Base-by-base conservation (phyloP, 192 early-diverging fungal genomes). In the Coemansia sp. region DNA sequence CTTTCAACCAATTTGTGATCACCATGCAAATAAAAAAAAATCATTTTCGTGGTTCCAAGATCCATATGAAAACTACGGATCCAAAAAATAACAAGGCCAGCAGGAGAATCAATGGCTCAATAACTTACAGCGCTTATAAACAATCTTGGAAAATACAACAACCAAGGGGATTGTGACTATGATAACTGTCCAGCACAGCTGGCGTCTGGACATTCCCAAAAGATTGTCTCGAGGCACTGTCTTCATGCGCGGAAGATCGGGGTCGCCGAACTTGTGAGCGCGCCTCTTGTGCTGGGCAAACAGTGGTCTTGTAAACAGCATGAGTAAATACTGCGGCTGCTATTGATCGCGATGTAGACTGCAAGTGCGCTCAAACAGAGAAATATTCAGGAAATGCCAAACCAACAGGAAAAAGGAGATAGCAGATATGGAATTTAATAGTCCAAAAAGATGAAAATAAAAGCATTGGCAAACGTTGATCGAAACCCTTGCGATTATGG, bases 141-240 rank as follows among this genome's bases (percentile, higher is more conserved):
- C 56, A 14, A 82, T 76, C 29, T 66, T 73, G 3, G 74, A 69
- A 51, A 59, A 76, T 2, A 76, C 68, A 17, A 66, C 71, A 10
- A 82, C 52, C 11, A 82, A 34, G 6, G 80, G 80, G 45, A 82
- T 67, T 2, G 80, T 82, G 7, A 82, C 74, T 16, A 82, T 82
- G 50, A 82, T 82, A 36, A 82, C 80, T 2, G 75, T 76, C 80
- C 80, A 82, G 63, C 69, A 66, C 8, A 76, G 33, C 63, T 76
- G 74, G 28, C 80, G 80, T 61, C 51, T 63, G 20, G 74, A 73
- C 64, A 82, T 72, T 20, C 75, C 80, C 11, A 42, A 8, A 33
- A 82, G 38, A 60, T 72, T 69, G 63, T 73, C 67, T 25, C 30
- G 63, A 48, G 77, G 77, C 36, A 80, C 29, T 40, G 45, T 63